These are phyloP conservation scores for Phytophthora melonis DNA, from an alignment of 352 stramenopile genomes.

Conservation along the genomic window DNA sequence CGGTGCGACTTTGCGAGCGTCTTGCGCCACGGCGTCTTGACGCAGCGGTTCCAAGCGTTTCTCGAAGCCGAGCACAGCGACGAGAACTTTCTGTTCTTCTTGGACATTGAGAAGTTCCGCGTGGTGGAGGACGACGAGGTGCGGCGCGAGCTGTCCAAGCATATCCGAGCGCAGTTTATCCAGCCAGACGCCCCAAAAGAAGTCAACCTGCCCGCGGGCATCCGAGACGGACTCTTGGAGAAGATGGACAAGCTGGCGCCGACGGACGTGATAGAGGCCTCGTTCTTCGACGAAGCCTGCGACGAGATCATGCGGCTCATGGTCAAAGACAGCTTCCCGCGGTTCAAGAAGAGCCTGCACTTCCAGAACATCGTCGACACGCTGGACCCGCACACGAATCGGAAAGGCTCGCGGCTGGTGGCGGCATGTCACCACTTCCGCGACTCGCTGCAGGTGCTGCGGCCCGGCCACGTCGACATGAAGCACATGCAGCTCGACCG, in stretches of 20 bases:
- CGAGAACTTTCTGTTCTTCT: conserved; percentile 82
- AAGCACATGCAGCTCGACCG: conserved; percentile 60
- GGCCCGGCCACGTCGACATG: conserved; percentile 66
- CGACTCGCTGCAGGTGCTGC: conserved; percentile 70
- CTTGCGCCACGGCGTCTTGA: conserved; percentile 65
- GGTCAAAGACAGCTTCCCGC: conserved; percentile 83
- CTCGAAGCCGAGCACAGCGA: conserved; percentile 79
- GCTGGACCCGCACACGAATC: conserved; percentile 68
- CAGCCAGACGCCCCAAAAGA: conserved; percentile 65
- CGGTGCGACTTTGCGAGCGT: conserved; percentile 71
- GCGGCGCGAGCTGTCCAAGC: conserved; percentile 41
- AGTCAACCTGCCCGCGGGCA: conserved; percentile 72
- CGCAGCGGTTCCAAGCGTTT: conserved; percentile 70
- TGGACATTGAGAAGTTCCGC: conserved; percentile 72
- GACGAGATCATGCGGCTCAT: conserved; percentile 87
- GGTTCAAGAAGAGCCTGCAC: conserved; percentile 78
- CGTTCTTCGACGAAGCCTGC: conserved; percentile 66
- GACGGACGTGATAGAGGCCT: conserved; percentile 36
- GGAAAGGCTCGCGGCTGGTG: conserved; percentile 70
- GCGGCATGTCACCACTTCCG: conserved; percentile 79
- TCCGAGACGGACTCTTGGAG: conserved; percentile 53
- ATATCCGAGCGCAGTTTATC: conserved; percentile 72
- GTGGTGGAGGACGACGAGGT: conserved; percentile 24
- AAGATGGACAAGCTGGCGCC: conserved; percentile 37
- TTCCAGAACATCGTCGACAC: conserved; percentile 75